Conservation (phyloP, 2,329 filamentous ascomycete genomes). For the Rhexocercosporidium sp. region DNA sequence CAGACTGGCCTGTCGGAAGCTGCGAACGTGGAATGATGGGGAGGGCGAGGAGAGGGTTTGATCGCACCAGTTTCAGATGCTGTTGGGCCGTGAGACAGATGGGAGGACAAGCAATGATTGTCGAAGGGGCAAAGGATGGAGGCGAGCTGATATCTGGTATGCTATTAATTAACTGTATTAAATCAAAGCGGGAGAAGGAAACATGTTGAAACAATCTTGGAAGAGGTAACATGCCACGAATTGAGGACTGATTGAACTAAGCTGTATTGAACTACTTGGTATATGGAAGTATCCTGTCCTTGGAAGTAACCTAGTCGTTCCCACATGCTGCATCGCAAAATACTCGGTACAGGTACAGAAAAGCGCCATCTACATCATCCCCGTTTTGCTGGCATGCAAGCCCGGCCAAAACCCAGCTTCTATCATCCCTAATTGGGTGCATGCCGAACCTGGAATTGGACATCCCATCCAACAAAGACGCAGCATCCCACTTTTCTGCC, state of each 20-base stretch:
- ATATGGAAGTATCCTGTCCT: not conserved
- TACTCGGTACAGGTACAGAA: not conserved
- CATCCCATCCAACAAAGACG: not conserved
- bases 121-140: not conserved
- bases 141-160: not conserved
- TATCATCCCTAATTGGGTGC: not conserved
- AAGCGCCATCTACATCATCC: constrained; percentile 1
- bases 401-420: not conserved
- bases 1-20: not conserved
- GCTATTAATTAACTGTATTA: not conserved
- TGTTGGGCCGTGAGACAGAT: not conserved
- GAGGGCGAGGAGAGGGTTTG: not conserved
- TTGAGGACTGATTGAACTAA: not conserved
- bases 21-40: not conserved
- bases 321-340: not conserved
- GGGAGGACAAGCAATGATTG: constrained; percentile 1
- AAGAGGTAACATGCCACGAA: not conserved
- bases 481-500: not conserved
- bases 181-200: not conserved
- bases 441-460: not conserved
- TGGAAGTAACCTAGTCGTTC: not conserved
- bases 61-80: constrained; percentile 3
- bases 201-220: constrained; percentile 1
- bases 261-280: not conserved
- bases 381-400: not conserved